A percentile compares a stretch with the other conserved stretches of the same genome.
Evolutionary conservation across 257 asterid genomes (phyloP).

Genomic region (Buddleja alternifolia): DNA sequence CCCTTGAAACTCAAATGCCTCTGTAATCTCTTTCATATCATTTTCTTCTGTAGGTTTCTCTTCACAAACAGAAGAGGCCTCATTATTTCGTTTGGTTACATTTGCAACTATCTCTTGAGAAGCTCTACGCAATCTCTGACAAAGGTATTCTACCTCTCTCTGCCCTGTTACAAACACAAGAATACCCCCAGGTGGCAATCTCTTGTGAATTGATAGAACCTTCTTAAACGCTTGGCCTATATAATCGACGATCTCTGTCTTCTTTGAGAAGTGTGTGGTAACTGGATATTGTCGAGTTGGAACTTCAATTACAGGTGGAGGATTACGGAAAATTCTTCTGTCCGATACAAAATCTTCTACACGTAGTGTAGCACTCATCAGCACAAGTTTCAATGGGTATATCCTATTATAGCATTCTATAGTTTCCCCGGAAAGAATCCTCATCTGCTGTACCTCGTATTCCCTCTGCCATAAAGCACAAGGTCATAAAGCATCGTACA

Average conservation of each 20-base stretch:
- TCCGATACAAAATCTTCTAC: constrained; percentile 87
- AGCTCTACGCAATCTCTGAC: constrained; percentile 65
- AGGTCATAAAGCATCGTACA: constrained; percentile 21
- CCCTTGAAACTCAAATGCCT: constrained; percentile 77
- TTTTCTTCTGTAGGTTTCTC: constrained; percentile 47
- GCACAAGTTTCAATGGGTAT: constrained; percentile 80
- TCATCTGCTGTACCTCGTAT: constrained; percentile 68
- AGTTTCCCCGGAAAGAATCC: constrained; percentile 57
- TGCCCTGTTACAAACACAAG: constrained; percentile 96
- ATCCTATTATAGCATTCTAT: constrained; percentile 52
- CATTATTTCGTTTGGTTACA: constrained; percentile 35
- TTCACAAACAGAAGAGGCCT: constrained; percentile 36
- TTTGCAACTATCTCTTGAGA: constrained; percentile 54
- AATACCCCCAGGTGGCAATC: constrained; percentile 91
- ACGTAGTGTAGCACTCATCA: constrained; percentile 95
- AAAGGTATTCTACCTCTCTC: constrained; percentile 84
- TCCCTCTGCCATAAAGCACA: constrained; percentile 55
- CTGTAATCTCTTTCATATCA: constrained; percentile 64
- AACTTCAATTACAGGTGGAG: constrained; percentile 86
- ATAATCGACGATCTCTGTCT: constrained; percentile 80
- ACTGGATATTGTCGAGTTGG: constrained; percentile 94
- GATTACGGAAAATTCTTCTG: constrained; percentile 55
- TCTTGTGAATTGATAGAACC: constrained; percentile 87
- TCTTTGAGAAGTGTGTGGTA: constrained; percentile 79
- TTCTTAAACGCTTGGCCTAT: constrained; percentile 88